phyloP scores from a whole-genome alignment of 176 grass and related monocot genomes.

The Poa pratensis region DNA sequence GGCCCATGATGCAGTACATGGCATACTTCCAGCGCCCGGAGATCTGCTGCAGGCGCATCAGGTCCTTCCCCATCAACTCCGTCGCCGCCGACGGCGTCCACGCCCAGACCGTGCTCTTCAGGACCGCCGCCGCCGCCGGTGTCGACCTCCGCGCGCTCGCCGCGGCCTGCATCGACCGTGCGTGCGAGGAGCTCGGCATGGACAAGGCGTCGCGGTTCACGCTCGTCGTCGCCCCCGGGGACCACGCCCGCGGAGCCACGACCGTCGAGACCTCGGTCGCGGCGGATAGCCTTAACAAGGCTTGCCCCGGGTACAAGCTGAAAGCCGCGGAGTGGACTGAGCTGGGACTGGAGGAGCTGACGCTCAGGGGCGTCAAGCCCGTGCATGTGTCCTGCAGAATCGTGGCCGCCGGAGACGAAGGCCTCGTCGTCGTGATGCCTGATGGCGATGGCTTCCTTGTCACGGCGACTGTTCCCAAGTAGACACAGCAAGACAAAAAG shows the following conservation, averaged over 20 bases:
- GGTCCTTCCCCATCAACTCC: slow-evolving; percentile 52
- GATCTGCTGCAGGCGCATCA: slow-evolving; percentile 34
- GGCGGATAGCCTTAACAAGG: not conserved
- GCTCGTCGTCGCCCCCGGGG: slow-evolving; percentile 29
- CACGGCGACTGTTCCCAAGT: slow-evolving; percentile 25
- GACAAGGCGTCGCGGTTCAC: slow-evolving; percentile 26
- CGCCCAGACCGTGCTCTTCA: slow-evolving; percentile 48
- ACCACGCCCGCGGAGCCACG: slow-evolving; percentile 8
- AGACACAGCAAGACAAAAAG: not conserved
- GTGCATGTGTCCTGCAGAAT: slow-evolving; percentile 59
- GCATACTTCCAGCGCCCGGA: slow-evolving; percentile 58
- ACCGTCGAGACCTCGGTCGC: slow-evolving; percentile 46
- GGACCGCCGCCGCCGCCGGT: not conserved
- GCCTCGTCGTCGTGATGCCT: slow-evolving; percentile 58
- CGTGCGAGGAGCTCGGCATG: slow-evolving; percentile 7
- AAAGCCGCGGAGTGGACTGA: slow-evolving; percentile 52
- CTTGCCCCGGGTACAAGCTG: not conserved
- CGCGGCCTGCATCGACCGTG: slow-evolving; percentile 42
- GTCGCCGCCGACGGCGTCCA: not conserved
- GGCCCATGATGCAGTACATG: slow-evolving; percentile 66
- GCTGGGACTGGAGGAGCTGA: slow-evolving; percentile 65
- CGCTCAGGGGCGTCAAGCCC: slow-evolving; percentile 55
- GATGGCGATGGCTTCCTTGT: slow-evolving; percentile 45
- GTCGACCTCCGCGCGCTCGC: slow-evolving; percentile 45
- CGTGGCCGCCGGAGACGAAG: slow-evolving; percentile 42